Base-by-base conservation (phyloP, 495 filamentous ascomycete genomes). In the Penicillium macrosclerotiorum region DNA sequence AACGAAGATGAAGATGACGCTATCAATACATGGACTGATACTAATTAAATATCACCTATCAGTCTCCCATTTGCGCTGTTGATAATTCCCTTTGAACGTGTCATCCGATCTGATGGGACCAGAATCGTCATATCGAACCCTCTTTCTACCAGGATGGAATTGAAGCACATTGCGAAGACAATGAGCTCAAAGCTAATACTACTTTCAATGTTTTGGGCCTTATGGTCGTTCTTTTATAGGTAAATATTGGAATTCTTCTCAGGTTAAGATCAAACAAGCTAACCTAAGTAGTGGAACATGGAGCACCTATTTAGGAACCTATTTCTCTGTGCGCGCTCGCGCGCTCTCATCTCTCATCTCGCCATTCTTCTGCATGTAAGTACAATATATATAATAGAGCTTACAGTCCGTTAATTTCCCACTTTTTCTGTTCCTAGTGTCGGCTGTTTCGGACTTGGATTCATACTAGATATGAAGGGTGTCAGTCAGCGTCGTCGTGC, bases 181-280 rank as follows among this genome's bases (percentile, higher is more conserved):
- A 49, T 64, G 25, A 59, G 54, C 18, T 60, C 57, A 3, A 64
- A 51, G 35, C 57, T 64, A 0, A 56, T 64, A 38, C 18, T 61
- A 20, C 42, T 64, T 8, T 64, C 60, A 11, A 36, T 54, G 2
- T 25, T 56, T 0, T 64, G 60, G 60, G 60, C 60, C 13, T 18
- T 64, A 16, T 64, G 60, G 60, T 64, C 60, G 16, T 64, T 64
- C 42, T 64, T 64, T 47, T 64, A 64, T 45, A 44, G 49, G 60
- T 64, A 46, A 7, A 24, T 13, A 5, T 16, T 16, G 8, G 11
- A 5, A 9, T 1, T 16, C 3, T 23, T 32, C 34, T 3, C 18
- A 1, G 32, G 20, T 4, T 13, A 24, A 9, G 14, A 36, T 11
- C 19, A 52, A 48, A 59, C 42, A 17, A 36, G n/a, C 19, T 54